Evolutionary conservation across 306 rosid species (phyloP).

Genomic region (Morella rubra): DNA sequence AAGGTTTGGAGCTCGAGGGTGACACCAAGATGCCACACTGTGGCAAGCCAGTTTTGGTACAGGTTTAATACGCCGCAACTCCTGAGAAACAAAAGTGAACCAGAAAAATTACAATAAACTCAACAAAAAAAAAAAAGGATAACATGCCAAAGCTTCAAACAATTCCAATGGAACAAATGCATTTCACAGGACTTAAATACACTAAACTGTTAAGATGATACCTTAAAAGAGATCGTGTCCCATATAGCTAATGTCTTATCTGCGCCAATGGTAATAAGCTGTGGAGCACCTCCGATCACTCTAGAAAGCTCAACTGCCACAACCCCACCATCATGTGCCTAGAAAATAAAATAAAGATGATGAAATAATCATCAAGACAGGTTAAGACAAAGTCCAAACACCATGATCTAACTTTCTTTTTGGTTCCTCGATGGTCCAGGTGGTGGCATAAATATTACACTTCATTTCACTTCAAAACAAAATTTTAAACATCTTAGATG

Average conservation of each 20-base stretch:
- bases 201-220: conserved; percentile 22
- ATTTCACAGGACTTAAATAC: conserved; percentile 18
- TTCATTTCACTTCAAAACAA: conserved; percentile 8
- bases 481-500: conserved; percentile 20
- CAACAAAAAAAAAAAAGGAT: background rate
- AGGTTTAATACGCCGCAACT: conserved; percentile 92
- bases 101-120: background rate
- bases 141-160: conserved; percentile 27
- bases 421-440: background rate
- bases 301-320: conserved; percentile 97
- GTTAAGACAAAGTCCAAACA: conserved; percentile 1
- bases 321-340: conserved; percentile 99
- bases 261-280: conserved; percentile 96
- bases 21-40: conserved; percentile 99
- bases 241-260: conserved; percentile 97
- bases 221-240: conserved; percentile 97
- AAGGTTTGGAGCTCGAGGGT: conserved; percentile 98
- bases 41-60: conserved; percentile 96
- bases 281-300: conserved; percentile 94
- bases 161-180: conserved; percentile 18
- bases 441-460: background rate
- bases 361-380: conserved; percentile 11
- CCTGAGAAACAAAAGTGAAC: conserved; percentile 51
- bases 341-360: conserved; percentile 19
- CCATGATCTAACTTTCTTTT: background rate